Evolutionary conservation across 495 filamentous ascomycete genomes (phyloP), one percentile per base, ranked within the genome.

Genomic region (Aspergillus sclerotioniger): DNA sequence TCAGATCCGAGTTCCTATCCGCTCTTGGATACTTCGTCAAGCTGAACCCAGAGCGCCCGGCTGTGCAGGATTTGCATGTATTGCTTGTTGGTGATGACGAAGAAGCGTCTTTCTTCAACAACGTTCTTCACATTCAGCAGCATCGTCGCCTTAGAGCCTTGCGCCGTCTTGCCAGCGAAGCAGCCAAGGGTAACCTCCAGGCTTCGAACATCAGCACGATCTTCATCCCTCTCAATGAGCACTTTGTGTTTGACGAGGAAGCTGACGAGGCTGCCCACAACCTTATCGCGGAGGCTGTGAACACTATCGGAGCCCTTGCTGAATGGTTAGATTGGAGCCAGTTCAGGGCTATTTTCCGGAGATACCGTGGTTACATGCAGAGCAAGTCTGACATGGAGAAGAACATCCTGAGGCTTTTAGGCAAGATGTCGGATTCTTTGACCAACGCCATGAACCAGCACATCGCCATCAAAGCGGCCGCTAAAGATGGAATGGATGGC

Each of bases 81-180:
- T 80, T 98, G 20, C 82, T 93, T 32, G 84, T 87, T 33, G 83
- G 80, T 3, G 84, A 88, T 51, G 93, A 96, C 45, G 85, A 96
- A 39, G 91, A 97, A 65, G 88, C 91, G 3, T 94, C 88, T 8
- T 96, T 98, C 75, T 98, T 98, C 75, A 88, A 78, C 70, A 96
- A 96, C 60, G 83, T 96, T 41, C 79, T 98, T 13, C 91, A 95
- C 57, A 93, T 95, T 47, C 95, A 96, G 58, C 87, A 92, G 45
- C 88, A 94, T 54, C 86, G 91, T 61, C 90, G 95, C 60, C 81
- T 94, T 25, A 84, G 90, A 56, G 94, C 95, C 9, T 72, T 98
- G 20, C 88, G 89, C 44, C 77, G 90, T 46, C 74, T 98, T 17
- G 86, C 89, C 47, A 72, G 72, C 10, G 85, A 86, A 53, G 88